Base-by-base conservation (phyloP, 2,329 filamentous ascomycete species). In the Thelonectria blattea region DNA sequence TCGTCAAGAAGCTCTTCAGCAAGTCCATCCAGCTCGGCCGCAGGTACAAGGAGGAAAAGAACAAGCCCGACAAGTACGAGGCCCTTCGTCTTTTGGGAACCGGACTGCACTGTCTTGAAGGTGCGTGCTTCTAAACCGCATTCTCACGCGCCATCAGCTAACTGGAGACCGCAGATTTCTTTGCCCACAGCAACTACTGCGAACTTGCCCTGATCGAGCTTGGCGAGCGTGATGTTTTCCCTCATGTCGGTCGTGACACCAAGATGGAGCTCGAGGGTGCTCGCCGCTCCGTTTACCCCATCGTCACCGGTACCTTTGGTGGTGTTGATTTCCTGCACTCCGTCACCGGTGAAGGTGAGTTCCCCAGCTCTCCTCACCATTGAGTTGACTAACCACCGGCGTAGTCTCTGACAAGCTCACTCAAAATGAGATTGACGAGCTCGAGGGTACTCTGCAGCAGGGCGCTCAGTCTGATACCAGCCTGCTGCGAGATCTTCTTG, bases 301-400 rank as follows among this genome's bases (percentile, higher is more conserved):
- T 94, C 62, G 85, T 96, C 46, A 97, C 93, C 1, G 93, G 94
- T 61, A 97, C 93, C 7, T 97, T 97, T 76, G 93, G 93, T 63
- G 93, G 93, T 64, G 93, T 97, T 14, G 94, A 97, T 72, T 97
- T 97, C 78, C 80, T 97, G 62, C 92, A 96, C 79, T 95, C 91
- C 1, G 93, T 96, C 30, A 91, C 85, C 47, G 86, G 87, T 60
- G 87, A 89, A 79, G 80, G 83, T 84, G 65, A n/a, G 75, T 67
- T 10, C 24, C 9, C 39, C 11, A 24, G 12, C 47, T n/a, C 9
- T 17, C 10, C 3, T 12, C 22, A 20, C 9, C 7, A 18, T 20
- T 8, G 9, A 24, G 4, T 17, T 32, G 6, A 47, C 68, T 70
- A 53, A 75, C 20, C 34, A 14, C 22, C 15, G 1, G n/a, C 39